These are phyloP conservation scores for Meyerozyma guilliermondii DNA, from an alignment of 1,139 yeast species.

Conservation along the genomic window DNA sequence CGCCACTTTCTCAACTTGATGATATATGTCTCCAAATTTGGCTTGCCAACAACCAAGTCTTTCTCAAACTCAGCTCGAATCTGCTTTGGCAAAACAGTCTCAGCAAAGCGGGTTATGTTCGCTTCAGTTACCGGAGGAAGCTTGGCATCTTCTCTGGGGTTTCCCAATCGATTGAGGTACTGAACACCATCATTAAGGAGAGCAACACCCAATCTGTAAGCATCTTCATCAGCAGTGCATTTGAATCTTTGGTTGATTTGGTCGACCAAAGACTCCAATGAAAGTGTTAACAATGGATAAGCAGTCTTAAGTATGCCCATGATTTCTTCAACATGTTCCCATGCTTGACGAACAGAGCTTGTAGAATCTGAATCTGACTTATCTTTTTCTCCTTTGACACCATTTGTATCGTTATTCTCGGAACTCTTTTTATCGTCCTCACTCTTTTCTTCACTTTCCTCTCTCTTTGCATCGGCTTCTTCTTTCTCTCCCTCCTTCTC, in stretches of 20 bases:
- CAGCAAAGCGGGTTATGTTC: constrained; percentile 85
- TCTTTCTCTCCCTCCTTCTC: constrained; percentile 5
- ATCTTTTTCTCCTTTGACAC: neutral
- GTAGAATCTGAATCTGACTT: neutral
- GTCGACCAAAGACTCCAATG: constrained; percentile 91
- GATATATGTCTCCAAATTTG: constrained; percentile 84
- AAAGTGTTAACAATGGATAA: constrained; percentile 86
- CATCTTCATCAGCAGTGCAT: constrained; percentile 93
- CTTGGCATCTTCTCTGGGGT: constrained; percentile 83
- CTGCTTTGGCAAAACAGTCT: constrained; percentile 85
- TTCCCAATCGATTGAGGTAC: constrained; percentile 74
- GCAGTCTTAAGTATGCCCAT: constrained; percentile 95
- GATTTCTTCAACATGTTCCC: constrained; percentile 94
- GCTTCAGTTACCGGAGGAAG: constrained; percentile 91
- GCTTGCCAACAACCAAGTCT: constrained; percentile 84
- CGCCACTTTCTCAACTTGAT: constrained; percentile 86
- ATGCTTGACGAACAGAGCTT: constrained; percentile 55
- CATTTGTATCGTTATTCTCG: constrained; percentile 3
- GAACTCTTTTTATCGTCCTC: constrained; percentile 5
- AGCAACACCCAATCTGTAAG: constrained; percentile 89
- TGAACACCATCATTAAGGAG: constrained; percentile 91
- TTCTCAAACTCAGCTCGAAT: constrained; percentile 87
- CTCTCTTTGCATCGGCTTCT: constrained; percentile 3
- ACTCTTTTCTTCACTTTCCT: constrained; percentile 1
- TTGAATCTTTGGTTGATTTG: constrained; percentile 93